Percentiles rank a stretch among this genome's conserved stretches.
These are phyloP conservation scores for Bipolaris bicolor DNA, from an alignment of 2,329 filamentous ascomycete species.

Conservation along the genomic window DNA sequence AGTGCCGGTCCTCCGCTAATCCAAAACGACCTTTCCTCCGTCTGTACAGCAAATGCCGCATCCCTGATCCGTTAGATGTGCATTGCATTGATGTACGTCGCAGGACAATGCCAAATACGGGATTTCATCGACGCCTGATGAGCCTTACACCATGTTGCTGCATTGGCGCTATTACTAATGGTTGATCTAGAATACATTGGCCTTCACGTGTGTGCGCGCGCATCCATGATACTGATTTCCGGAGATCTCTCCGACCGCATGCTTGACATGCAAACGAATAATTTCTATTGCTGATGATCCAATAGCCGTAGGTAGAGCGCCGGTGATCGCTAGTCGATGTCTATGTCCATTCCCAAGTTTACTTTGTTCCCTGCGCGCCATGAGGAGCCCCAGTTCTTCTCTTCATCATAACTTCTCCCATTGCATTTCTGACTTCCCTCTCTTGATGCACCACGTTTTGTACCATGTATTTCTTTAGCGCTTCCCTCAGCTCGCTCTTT, in stretches of 20 bases:
- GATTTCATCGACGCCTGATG: background rate
- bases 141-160: no score
- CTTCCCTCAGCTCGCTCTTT: slow-evolving; percentile 65
- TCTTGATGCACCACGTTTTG: slow-evolving; percentile 76
- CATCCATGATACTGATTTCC: background rate
- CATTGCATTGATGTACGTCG: background rate
- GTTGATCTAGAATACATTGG: background rate
- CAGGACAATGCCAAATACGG: background rate
- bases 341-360: background rate
- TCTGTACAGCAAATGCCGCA: background rate
- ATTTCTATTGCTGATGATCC: background rate
- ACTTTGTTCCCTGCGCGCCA: slow-evolving; percentile 55
- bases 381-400: slow-evolving; percentile 67
- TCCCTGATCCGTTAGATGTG: background rate
- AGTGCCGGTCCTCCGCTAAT: background rate
- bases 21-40: background rate
- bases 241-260: background rate
- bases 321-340: background rate
- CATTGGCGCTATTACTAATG: background rate
- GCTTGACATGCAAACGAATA: background rate
- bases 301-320: background rate
- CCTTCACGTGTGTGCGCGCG: background rate
- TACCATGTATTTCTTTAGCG: slow-evolving; percentile 85
- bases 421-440: slow-evolving; percentile 81
- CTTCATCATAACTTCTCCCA: slow-evolving; percentile 70